phyloP scores from a whole-genome alignment of 345 rosid species.

The Bruguiera parviflora region DNA sequence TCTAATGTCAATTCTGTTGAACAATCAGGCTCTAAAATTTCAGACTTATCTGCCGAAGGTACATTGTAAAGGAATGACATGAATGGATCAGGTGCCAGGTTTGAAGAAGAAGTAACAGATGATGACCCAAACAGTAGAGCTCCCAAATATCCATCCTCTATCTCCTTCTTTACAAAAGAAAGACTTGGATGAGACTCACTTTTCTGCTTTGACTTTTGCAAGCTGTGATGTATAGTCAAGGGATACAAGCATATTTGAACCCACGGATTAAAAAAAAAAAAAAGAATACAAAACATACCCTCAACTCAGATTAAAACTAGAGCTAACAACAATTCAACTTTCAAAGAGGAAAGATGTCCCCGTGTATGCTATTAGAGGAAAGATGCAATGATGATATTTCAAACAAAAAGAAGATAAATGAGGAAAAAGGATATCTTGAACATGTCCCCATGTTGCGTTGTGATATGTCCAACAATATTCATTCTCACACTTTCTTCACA shows the following conservation, averaged over 20 bases:
- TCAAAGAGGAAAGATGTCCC: too few relatives aligned
- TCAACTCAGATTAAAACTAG: too few relatives aligned
- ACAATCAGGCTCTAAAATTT: conserved; percentile 29
- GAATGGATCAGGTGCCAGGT: conserved; percentile 48
- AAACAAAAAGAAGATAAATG: background rate
- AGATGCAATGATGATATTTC: too few relatives aligned
- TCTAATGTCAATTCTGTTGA: conserved; percentile 24
- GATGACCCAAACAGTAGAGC: conserved; percentile 36
- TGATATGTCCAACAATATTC: conserved; percentile 24
- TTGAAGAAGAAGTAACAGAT: conserved; percentile 36
- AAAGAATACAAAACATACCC: background rate
- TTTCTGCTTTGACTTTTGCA: conserved; percentile 54
- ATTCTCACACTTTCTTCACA: conserved; percentile 15
- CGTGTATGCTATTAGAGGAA: too few relatives aligned
- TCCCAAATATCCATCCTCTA: conserved; percentile 40
- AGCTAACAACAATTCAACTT: too few relatives aligned
- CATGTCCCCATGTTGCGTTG: conserved; percentile 16
- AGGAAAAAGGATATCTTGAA: conserved; percentile 27
- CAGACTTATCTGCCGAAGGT: conserved; percentile 30
- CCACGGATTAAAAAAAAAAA: too few relatives aligned
- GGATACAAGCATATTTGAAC: conserved; percentile 25
- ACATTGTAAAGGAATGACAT: conserved; percentile 52
- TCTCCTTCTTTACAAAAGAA: conserved; percentile 41
- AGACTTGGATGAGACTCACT: conserved; percentile 37
- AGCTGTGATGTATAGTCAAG: conserved; percentile 65